Base-by-base conservation (phyloP, 169 alveolate genomes). In the Plasmodium adleri region DNA sequence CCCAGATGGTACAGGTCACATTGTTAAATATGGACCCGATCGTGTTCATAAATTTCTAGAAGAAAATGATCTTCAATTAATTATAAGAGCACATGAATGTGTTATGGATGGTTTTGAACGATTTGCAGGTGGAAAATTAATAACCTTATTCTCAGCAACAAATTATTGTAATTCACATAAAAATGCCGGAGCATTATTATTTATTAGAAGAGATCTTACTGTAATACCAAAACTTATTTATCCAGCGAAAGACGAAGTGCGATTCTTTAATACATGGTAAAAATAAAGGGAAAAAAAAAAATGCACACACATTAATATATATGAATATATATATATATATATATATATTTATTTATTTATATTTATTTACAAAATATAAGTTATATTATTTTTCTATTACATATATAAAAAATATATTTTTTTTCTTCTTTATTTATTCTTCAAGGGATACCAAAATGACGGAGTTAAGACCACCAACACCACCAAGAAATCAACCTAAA, bases 101-200 rank as follows among this genome's bases (percentile, higher is more conserved):
- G 99, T 99, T n/a, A 98, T 98, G 99, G 99, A 98, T 93, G 99
- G 99, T 1, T 99, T 99, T 92, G 99, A 99, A 93, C 95, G 99
- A 90, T 99, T 99, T 91, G 99, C 99, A n/a, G 99, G 99, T 10
- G 99, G 99, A 17, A 90, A 95, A 54, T 95, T 99, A 67, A 97
- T 99, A 54, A 99, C 99, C 1, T 98, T 99, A 17, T 99, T 99
- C 93, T 97, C 99, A 20, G 99, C 99, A 0, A 99, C 99, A 50
- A 99, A 99, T 94, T 99, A 99, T 93, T 99, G 99, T 93, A 99
- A 99, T 74, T 98, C 99, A 91, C 99, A 99, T 93, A 98, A 98
- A 91, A 99, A 99, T 92, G 99, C 99, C 1, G 99, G 99, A 12
- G 99, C 99, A 0, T 94, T 98, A 73, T 96, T 99, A 26, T 96